Percentiles rank a stretch among this genome's conserved stretches.
These are phyloP conservation scores for Phoenix dactylifera DNA, from an alignment of 176 grass and related monocot genomes.

Conservation along the genomic window DNA sequence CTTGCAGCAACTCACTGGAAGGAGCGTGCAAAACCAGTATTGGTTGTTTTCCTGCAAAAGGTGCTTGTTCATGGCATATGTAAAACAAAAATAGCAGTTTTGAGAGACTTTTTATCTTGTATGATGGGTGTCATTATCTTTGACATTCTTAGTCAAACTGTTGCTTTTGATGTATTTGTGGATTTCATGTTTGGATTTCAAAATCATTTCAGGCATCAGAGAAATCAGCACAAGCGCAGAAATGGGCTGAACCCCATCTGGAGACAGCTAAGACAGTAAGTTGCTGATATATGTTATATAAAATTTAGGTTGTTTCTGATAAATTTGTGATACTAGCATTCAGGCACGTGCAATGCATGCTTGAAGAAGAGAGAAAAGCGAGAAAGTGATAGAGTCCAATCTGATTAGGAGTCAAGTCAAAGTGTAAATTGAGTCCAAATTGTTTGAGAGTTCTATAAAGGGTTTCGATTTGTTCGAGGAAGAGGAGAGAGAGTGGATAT, in stretches of 20 bases:
- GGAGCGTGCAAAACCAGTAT: slow-evolving; percentile 54
- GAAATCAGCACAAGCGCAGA: slow-evolving; percentile 51
- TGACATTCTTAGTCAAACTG: too few species aligned
- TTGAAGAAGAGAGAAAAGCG: too few species aligned
- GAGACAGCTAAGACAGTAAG: slow-evolving; percentile 63
- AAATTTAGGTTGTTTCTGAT: too few species aligned
- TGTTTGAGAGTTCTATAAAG: too few species aligned
- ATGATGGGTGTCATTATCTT: not conserved
- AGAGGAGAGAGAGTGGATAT: too few species aligned
- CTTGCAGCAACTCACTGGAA: slow-evolving; percentile 60
- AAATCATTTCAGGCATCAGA: slow-evolving; percentile 43
- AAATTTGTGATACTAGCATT: too few species aligned
- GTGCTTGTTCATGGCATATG: slow-evolving; percentile 21
- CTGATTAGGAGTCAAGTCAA: too few species aligned
- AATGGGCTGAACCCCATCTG: slow-evolving; percentile 71
- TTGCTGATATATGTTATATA: not conserved
- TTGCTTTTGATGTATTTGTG: too few species aligned
- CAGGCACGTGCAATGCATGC: too few species aligned
- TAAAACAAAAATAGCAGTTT: not conserved
- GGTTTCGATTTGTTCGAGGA: too few species aligned
- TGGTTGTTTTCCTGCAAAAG: slow-evolving; percentile 57
- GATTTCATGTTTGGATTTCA: not conserved
- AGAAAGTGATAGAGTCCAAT: too few species aligned
- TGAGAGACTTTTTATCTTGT: not conserved
- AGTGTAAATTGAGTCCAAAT: too few species aligned